A percentile compares a stretch with the other conserved stretches of the same genome.
Evolutionary conservation across 305 asterid species (phyloP).

Genomic region (Fraxinus angustifolia): DNA sequence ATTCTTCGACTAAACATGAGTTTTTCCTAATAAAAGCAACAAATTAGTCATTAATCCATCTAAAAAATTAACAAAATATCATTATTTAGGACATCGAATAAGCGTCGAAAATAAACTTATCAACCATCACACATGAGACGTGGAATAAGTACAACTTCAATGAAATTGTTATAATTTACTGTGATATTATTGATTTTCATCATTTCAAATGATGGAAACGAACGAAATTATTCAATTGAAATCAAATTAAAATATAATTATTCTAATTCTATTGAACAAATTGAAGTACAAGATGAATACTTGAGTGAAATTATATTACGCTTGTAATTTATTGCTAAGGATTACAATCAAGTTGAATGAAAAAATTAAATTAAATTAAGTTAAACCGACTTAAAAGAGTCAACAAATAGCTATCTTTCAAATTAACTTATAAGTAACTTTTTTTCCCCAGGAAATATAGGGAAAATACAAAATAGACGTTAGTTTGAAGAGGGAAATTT

Average conservation of each 20-base stretch:
- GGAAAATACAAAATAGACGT: conserved; percentile 6
- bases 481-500: conserved; percentile 15
- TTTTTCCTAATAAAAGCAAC: too few species aligned
- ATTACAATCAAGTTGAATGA: neutral
- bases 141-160: neutral
- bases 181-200: neutral
- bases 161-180: neutral
- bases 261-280: neutral
- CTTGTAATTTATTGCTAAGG: neutral
- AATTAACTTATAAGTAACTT: neutral
- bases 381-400: neutral
- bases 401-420: neutral
- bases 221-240: neutral
- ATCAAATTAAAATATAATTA: neutral
- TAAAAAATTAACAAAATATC: too few species aligned
- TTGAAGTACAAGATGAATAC: neutral
- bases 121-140: too few species aligned
- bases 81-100: too few species aligned
- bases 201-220: neutral
- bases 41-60: too few species aligned
- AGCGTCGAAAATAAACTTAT: too few species aligned
- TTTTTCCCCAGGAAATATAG: conserved; percentile 26
- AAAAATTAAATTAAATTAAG: too few species aligned
- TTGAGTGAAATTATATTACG: neutral
- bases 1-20: too few species aligned